phyloP scores from a whole-genome alignment of 345 rosid species.

The Melaleuca alternifolia region DNA sequence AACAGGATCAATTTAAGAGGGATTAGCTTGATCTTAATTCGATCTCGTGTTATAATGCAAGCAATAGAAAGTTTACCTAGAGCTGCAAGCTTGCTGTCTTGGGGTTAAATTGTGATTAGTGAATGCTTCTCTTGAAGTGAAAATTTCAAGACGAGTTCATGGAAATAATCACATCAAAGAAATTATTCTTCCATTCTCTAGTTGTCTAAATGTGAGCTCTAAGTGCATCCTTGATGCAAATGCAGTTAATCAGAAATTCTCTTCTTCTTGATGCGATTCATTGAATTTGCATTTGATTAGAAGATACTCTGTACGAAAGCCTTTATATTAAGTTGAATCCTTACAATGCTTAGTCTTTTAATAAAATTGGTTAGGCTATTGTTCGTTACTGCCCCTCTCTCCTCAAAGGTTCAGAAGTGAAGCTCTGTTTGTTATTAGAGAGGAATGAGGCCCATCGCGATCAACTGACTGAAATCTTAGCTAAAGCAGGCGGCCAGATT shows the following conservation, averaged over 20 bases:
- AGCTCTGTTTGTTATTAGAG: conserved; percentile 36
- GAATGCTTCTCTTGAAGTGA: background rate
- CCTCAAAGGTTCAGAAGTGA: conserved; percentile 61
- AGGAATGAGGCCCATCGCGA: conserved; percentile 32
- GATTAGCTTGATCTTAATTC: background rate
- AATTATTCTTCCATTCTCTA: background rate
- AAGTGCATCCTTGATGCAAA: background rate
- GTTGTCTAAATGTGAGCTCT: background rate
- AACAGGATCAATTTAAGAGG: background rate
- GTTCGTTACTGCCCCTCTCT: conserved; percentile 57
- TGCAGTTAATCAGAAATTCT: background rate
- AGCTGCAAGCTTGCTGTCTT: background rate
- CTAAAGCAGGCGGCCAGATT: conserved; percentile 60
- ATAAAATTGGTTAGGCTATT: conserved; percentile 35
- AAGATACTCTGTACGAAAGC: background rate
- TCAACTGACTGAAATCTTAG: conserved; percentile 43
- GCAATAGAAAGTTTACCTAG: background rate
- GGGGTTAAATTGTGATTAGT: background rate
- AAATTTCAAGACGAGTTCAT: background rate
- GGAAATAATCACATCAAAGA: background rate
- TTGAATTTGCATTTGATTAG: background rate
- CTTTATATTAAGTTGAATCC: background rate
- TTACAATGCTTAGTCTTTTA: background rate
- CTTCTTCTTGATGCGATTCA: background rate
- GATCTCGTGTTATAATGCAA: background rate